phyloP scores from a whole-genome alignment of 257 asterid genomes.

The Penstemon barbatus region DNA sequence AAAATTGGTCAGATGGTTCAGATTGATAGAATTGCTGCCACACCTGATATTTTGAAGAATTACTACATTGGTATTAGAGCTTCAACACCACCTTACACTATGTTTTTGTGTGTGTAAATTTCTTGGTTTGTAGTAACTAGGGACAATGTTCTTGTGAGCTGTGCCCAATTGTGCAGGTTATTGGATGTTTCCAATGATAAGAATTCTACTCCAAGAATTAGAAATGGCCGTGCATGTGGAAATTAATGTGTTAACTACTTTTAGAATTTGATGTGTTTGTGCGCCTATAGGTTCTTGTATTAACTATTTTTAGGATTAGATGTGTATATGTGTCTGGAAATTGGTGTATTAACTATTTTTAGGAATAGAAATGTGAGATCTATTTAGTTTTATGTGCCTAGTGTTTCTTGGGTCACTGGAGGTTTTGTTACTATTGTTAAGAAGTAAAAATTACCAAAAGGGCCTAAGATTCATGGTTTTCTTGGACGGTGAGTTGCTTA shows the following conservation, averaged over 20 bases:
- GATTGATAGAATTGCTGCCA: constrained; percentile 73
- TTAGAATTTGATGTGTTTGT: not conserved
- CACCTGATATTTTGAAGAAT: constrained; percentile 58
- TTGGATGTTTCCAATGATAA: too few relatives aligned
- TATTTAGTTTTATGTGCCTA: constrained; percentile 3
- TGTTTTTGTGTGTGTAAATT: constrained; percentile 14
- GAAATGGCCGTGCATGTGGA: not conserved
- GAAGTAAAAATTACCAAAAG: too few relatives aligned
- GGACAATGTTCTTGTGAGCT: not conserved
- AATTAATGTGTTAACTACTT: not conserved
- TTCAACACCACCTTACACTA: constrained; percentile 7
- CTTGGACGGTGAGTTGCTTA: not conserved
- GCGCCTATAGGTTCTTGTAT: constrained; percentile 16
- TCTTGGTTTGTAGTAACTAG: not conserved
- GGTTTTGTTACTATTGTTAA: not conserved
- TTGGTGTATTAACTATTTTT: not conserved
- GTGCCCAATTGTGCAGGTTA: too few relatives aligned
- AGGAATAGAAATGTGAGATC: constrained; percentile 19
- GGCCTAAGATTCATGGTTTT: too few relatives aligned
- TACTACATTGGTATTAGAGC: constrained; percentile 56
- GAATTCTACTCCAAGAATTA: too few relatives aligned
- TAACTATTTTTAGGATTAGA: not conserved
- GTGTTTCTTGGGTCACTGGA: not conserved
- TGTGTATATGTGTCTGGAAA: constrained; percentile 8
- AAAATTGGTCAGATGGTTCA: constrained; percentile 95